These are phyloP conservation scores for Kwoniella sp. DNA, from an alignment of 768 basidiomycete species.

Conservation along the genomic window DNA sequence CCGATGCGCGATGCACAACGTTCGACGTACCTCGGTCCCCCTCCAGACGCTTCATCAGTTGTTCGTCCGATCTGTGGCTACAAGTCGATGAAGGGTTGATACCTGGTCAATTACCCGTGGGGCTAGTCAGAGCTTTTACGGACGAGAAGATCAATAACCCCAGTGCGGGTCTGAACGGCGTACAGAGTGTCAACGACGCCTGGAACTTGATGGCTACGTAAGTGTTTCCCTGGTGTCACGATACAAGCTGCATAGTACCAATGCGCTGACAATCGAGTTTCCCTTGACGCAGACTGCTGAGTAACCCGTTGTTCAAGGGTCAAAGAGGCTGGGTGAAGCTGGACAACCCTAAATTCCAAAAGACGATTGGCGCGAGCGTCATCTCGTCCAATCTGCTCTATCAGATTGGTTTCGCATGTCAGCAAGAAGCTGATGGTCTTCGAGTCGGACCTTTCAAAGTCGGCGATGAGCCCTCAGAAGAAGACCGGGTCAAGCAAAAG, in stretches of 20 bases:
- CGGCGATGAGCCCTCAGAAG: slow-evolving; percentile 19
- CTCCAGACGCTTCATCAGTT: slow-evolving; percentile 38
- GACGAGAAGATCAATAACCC: slow-evolving; percentile 42
- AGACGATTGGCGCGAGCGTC: slow-evolving; percentile 28
- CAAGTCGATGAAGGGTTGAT: slow-evolving; percentile 35
- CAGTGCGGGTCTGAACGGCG: slow-evolving; percentile 15
- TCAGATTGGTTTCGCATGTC: slow-evolving; percentile 46
- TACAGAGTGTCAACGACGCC: slow-evolving; percentile 35
- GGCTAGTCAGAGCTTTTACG: slow-evolving; percentile 29
- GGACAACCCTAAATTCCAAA: slow-evolving; percentile 32
- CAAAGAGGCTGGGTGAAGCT: slow-evolving; percentile 47
- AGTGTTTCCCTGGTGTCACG: slow-evolving; percentile 12
- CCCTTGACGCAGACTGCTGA: slow-evolving; percentile 38
- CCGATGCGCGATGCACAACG: slow-evolving; percentile 3
- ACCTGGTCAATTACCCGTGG: slow-evolving; percentile 38
- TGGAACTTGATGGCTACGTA: slow-evolving; percentile 39
- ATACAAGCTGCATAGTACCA: too few relatives aligned
- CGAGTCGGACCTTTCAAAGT: slow-evolving; percentile 41
- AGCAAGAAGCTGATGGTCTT: slow-evolving; percentile 32
- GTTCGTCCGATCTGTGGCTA: slow-evolving; percentile 41
- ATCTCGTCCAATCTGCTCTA: slow-evolving; percentile 29
- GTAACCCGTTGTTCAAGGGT: slow-evolving; percentile 45
- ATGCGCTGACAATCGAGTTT: too few relatives aligned
- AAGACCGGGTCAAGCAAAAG: slow-evolving; percentile 19
- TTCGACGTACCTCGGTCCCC: slow-evolving; percentile 10